phyloP scores from a whole-genome alignment of 179 eudicot genomes.

The Sideroxylon spinosum region DNA sequence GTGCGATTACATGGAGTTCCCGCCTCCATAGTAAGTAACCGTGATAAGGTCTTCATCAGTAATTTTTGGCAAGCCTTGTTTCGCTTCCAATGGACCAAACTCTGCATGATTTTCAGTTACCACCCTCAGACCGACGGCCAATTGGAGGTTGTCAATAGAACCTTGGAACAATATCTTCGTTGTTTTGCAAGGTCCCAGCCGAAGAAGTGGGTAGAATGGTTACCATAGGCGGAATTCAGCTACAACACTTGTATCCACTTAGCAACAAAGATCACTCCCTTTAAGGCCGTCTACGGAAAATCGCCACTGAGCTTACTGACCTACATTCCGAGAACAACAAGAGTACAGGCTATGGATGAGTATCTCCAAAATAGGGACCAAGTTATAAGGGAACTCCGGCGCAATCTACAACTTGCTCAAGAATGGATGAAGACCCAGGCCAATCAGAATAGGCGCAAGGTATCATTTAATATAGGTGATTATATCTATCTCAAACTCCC shows the following conservation, averaged over 20 bases:
- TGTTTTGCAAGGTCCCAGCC: background rate
- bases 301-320: background rate
- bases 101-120: background rate
- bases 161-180: conserved; percentile 7
- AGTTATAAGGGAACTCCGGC: background rate
- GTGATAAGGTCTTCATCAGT: conserved; percentile 2
- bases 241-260: conserved; percentile 14
- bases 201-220: background rate
- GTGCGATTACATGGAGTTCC: conserved; percentile 17
- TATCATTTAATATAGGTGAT: background rate
- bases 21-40: background rate
- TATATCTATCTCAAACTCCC: background rate
- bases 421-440: background rate
- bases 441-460: background rate
- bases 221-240: conserved; percentile 8
- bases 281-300: conserved; percentile 5
- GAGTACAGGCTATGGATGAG: background rate
- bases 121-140: conserved; percentile 19
- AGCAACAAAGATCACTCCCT: background rate
- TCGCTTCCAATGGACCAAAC: background rate
- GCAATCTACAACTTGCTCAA: background rate
- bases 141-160: background rate
- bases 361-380: background rate
- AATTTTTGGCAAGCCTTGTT: conserved; percentile 12
- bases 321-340: background rate